Evolutionary conservation across 2,329 filamentous ascomycete species (phyloP), one percentile per base, ranked within the genome.

Genomic region (Gremmenia infestans): DNA sequence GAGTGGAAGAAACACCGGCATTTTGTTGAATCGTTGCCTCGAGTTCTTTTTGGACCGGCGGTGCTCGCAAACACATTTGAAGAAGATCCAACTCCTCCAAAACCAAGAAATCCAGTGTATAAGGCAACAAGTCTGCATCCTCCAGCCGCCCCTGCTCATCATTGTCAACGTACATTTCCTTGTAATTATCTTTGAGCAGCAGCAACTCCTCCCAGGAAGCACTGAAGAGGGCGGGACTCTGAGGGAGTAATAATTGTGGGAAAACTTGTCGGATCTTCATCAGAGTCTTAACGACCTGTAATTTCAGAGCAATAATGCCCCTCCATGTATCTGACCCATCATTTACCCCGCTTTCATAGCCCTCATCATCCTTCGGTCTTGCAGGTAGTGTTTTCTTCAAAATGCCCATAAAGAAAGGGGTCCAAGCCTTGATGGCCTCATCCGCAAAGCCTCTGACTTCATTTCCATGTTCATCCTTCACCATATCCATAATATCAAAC

Each of bases 401-500:
- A 8, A 88, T 83, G 40, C 82, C 80, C 63, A 91, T 79, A 76
- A 97, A 94, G 76, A 96, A 96, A 4, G 92, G 90, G 60, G 89
- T 86, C 94, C 94, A 99, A 50, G 83, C 82, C 64, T 79, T 81
- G 49, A 97, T 79, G 0, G 91, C 85, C 68, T 96, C 88, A 59
- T 96, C 90, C 52, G 93, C 91, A 71, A 99, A 99, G 1, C 80
- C 81, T 72, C 90, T 94, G 59, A 97, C 91, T 54, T 89, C 89
- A 56, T 81, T 81, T 67, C 89, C 89, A 73, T 97, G 89, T 64
- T 96, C 90, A 63, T 96, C 92, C 78, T 96, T 88, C 63, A 97
- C 89, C 83, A 97, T 96, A 73, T 97, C 91, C 75, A 99, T 83
- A 55, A 94, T 89, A 70, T 97, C 91, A 71, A 99, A 96, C 73